Percentiles rank a stretch among this genome's conserved stretches.
These are phyloP conservation scores for Schizopora paradoxa DNA, from an alignment of 1,284 basidiomycete species.

Conservation along the genomic window DNA sequence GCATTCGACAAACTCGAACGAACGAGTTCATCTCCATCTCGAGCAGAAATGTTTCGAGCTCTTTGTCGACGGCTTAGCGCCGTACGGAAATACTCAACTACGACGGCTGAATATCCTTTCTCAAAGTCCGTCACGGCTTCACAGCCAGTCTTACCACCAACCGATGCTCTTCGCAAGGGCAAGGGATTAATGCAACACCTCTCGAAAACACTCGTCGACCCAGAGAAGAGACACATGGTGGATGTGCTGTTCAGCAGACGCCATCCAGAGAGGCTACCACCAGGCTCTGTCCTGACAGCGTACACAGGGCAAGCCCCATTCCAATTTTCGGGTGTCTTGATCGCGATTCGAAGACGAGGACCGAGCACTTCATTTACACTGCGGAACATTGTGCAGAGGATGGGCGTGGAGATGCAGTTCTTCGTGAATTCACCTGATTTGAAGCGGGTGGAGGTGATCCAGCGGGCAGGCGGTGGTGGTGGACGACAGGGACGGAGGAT, in stretches of 20 bases:
- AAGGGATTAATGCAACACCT: slow-evolving; percentile 78
- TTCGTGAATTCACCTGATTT: slow-evolving; percentile 79
- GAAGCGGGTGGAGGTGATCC: slow-evolving; percentile 77
- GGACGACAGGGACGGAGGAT: slow-evolving; percentile 49
- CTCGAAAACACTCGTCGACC: slow-evolving; percentile 56
- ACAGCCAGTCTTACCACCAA: slow-evolving; percentile 37
- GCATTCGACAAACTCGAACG: too few relatives aligned
- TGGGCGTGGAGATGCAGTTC: slow-evolving; percentile 88
- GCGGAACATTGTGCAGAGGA: slow-evolving; percentile 83
- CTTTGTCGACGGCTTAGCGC: too few relatives aligned
- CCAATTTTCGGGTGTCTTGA: slow-evolving; percentile 81
- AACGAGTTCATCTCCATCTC: too few relatives aligned
- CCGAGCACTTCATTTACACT: slow-evolving; percentile 79
- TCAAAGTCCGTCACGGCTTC: slow-evolving; percentile 61
- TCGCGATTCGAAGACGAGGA: slow-evolving; percentile 75
- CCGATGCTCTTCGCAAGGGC: slow-evolving; percentile 52
- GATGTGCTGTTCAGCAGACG: slow-evolving; percentile 64
- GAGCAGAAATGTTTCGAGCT: too few relatives aligned
- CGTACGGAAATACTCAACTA: slow-evolving; percentile 10
- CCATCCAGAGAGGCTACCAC: slow-evolving; percentile 59
- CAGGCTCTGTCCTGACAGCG: slow-evolving; percentile 80
- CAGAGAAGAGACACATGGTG: slow-evolving; percentile 65
- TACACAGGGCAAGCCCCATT: slow-evolving; percentile 66
- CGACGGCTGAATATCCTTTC: slow-evolving; percentile 58
- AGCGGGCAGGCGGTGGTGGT: slow-evolving; percentile 41